phyloP scores from a whole-genome alignment of 2,329 filamentous ascomycete genomes.

The Diaporthe velutina region DNA sequence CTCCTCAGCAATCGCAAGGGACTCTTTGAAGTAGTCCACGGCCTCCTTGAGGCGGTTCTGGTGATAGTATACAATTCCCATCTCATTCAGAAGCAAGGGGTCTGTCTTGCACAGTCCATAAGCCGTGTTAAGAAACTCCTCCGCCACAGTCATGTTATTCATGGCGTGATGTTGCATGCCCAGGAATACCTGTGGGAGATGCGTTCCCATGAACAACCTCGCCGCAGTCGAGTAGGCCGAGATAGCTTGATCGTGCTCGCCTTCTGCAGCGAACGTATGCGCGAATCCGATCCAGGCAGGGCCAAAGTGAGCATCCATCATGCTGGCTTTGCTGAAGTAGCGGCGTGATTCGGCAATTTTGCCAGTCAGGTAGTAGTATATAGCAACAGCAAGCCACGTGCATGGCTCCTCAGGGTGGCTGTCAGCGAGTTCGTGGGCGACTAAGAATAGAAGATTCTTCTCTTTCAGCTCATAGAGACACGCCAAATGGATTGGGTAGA shows the following conservation, averaged over 20 bases:
- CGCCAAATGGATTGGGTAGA: slow-evolving; percentile 92
- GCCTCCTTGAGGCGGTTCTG: slow-evolving; percentile 84
- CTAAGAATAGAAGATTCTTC: slow-evolving; percentile 90
- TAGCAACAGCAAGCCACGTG: slow-evolving; percentile 93
- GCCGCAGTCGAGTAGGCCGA: slow-evolving; percentile 97
- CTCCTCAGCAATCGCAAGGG: slow-evolving; percentile 82
- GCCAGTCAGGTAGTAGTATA: slow-evolving; percentile 91
- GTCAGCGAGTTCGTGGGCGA: slow-evolving; percentile 93
- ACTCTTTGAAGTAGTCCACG: slow-evolving; percentile 80
- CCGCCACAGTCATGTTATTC: slow-evolving; percentile 93
- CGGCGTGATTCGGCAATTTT: slow-evolving; percentile 93
- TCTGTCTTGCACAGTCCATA: slow-evolving; percentile 87
- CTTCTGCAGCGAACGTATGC: slow-evolving; percentile 97
- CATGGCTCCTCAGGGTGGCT: slow-evolving; percentile 91
- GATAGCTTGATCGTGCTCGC: slow-evolving; percentile 98
- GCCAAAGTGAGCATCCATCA: slow-evolving; percentile 98
- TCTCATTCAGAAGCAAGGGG: slow-evolving; percentile 92
- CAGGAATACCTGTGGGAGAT: slow-evolving; percentile 93
- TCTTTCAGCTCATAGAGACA: slow-evolving; percentile 89
- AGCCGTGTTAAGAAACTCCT: slow-evolving; percentile 93
- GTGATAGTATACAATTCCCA: slow-evolving; percentile 96
- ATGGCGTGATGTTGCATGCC: slow-evolving; percentile 99
- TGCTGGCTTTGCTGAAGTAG: slow-evolving; percentile 96
- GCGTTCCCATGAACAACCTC: slow-evolving; percentile 94
- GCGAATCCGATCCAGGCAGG: slow-evolving; percentile 99